phyloP scores from a whole-genome alignment of 1,284 basidiomycete species.

The Tremellales sp. region DNA sequence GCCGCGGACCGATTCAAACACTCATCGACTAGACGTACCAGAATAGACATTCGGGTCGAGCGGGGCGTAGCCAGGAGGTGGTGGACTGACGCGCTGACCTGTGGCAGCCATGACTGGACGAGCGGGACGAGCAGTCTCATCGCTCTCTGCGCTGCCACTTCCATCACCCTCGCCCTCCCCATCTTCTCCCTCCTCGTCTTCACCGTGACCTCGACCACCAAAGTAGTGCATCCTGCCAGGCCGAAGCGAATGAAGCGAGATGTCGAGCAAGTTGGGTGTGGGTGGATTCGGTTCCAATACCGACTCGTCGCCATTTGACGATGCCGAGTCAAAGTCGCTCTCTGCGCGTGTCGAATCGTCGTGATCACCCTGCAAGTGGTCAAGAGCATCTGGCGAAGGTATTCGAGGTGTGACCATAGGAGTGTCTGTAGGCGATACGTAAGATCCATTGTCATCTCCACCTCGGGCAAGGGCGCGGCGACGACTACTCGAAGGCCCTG shows the following conservation, averaged over 20 bases:
- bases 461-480: slow-evolving; percentile 22
- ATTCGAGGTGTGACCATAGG: slow-evolving; percentile 33
- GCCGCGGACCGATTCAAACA: slow-evolving; percentile 1
- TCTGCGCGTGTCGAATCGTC: slow-evolving; percentile 1
- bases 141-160: slow-evolving; percentile 30
- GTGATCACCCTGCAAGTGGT: no score
- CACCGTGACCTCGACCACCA: slow-evolving; percentile 13
- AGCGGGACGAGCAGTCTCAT: slow-evolving; percentile 24
- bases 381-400: slow-evolving; percentile 17
- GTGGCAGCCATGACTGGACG: neutral
- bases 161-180: slow-evolving; percentile 9
- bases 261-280: slow-evolving; percentile 55
- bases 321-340: slow-evolving; percentile 9
- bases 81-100: slow-evolving; percentile 16
- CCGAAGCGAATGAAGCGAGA: slow-evolving; percentile 50
- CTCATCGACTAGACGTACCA: slow-evolving; percentile 14
- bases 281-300: slow-evolving; percentile 49
- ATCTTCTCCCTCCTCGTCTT: slow-evolving; percentile 6
- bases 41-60: slow-evolving; percentile 48
- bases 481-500: slow-evolving; percentile 26
- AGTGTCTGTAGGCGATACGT: slow-evolving; percentile 46
- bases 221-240: slow-evolving; percentile 31
- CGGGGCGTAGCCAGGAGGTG: slow-evolving; percentile 48
- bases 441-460: slow-evolving; percentile 10
- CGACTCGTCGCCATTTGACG: neutral